These are phyloP conservation scores for Daldinia grandis DNA, from an alignment of 495 filamentous ascomycete species.

Conservation along the genomic window DNA sequence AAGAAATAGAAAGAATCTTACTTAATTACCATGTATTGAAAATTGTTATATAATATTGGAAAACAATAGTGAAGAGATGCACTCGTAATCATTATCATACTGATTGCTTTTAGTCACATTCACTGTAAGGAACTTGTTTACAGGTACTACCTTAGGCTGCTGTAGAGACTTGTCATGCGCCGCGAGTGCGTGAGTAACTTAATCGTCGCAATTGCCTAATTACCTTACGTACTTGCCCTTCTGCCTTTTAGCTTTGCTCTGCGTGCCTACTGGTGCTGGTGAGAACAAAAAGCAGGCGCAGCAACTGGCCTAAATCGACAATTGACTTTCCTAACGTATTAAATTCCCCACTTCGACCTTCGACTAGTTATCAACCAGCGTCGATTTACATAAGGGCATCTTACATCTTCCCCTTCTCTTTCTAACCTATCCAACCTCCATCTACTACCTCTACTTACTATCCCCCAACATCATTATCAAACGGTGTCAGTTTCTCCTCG, in stretches of 20 bases:
- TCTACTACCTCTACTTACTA: background rate
- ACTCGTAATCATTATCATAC: no score
- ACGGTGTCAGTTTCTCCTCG: background rate
- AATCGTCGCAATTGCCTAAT: conserved; percentile 7
- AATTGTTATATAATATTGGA: no score
- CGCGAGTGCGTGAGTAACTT: background rate
- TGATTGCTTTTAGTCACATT: background rate
- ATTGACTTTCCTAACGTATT: background rate
- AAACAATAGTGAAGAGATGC: no score
- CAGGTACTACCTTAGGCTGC: background rate
- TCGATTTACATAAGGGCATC: conserved; percentile 1
- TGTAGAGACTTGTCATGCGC: background rate
- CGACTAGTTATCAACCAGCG: background rate
- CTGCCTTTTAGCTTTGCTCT: conserved; percentile 23
- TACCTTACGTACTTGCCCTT: conserved; percentile 33
- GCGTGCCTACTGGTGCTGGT: conserved; percentile 3
- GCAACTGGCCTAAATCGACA: conserved; percentile 7
- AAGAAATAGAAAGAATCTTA: background rate
- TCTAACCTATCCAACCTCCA: background rate
- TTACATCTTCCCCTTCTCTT: conserved; percentile 5
- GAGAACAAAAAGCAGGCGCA: conserved; percentile 3
- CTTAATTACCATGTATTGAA: no score
- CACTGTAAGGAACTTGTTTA: background rate
- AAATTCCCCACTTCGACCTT: conserved; percentile 14
- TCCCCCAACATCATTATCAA: conserved; percentile 15